Base-by-base conservation (phyloP, 2,329 filamentous ascomycete species). In the Aspergillus sp. region DNA sequence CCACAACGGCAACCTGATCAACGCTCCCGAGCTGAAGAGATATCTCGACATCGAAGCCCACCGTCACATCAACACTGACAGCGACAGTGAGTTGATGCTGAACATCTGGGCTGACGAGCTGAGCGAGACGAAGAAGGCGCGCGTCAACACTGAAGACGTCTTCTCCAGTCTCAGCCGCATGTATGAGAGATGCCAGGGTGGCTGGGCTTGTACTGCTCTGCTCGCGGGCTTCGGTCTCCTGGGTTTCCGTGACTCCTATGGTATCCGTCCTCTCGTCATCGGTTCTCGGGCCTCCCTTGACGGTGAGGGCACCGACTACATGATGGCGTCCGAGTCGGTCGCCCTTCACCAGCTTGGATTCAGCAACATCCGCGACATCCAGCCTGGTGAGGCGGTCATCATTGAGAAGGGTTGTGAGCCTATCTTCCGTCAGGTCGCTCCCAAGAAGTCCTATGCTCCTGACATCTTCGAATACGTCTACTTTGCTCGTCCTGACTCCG, bases 381-480 rank as follows among this genome's bases (percentile, higher is more conserved):
- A 89, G 57, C 92, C 92, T 0, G 92, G 93, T 21, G 86, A 96
- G 78, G 92, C 91, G 2, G 91, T 96, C 63, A 92, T 96, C 71
- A 88, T 96, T 64, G 82, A 89, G 70, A 96, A 96, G 78, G 91
- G 91, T 43, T 82, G 85, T 53, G 80, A 82, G 57, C 91, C 91
- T 1, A 84, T 88, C 51, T 95, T 93, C 80, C 82, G 84, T 63
- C 91, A 96, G 75, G 87, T 97, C 13, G 85, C 88, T 43, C 78
- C 85, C 61, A 83, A 84, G 67, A 83, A 85, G 68, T 82, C 84
- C 15, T 96, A 96, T 72, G 88, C 90, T 1, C 92, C 92, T 1
- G 92, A 97, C 73, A 90, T 92, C 63, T 95, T 96, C 70, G 91
- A 96, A 77, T 92, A 88, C 65, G 89, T 96, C 60, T 97, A 97